A percentile compares a stretch with the other conserved stretches of the same genome.
Conservation (phyloP, 805 yeast genomes). For the Lipomyces orientalis region DNA sequence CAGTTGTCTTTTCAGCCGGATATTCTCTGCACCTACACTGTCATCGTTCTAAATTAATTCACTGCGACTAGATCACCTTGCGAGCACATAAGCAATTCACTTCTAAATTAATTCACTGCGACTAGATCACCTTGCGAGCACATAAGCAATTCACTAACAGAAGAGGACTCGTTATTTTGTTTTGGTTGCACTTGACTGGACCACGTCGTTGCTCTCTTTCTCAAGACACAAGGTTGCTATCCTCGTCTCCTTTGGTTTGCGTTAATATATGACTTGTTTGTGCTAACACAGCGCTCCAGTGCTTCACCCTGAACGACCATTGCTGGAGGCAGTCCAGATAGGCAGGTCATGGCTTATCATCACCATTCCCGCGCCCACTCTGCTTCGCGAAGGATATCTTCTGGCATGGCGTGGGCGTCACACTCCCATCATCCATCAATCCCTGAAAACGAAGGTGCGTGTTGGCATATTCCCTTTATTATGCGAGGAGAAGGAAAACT, state of each 20-base stretch:
- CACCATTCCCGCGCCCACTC: constrained; percentile 24
- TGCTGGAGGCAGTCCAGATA: neutral
- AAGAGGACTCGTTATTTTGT: neutral
- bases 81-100: neutral
- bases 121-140: neutral
- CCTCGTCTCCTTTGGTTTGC: neutral
- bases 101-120: neutral
- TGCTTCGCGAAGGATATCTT: constrained; percentile 28
- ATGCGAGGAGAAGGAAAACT: neutral
- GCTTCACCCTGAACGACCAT: neutral
- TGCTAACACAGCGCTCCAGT: neutral
- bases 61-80: no score
- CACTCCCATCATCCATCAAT: constrained; percentile 34
- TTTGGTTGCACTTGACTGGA: neutral
- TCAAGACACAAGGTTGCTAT: neutral
- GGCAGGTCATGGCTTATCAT: constrained; percentile 20
- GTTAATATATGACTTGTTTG: neutral
- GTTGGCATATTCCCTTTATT: neutral
- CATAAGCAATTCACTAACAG: neutral
- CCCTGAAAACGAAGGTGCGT: constrained; percentile 34
- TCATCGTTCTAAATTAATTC: no score
- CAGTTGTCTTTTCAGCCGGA: no score
- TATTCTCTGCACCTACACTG: no score
- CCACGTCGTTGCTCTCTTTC: neutral
- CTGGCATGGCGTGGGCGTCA: constrained; percentile 21